Conservation (phyloP, 1,284 basidiomycete species). For the Fistulina hepatica region DNA sequence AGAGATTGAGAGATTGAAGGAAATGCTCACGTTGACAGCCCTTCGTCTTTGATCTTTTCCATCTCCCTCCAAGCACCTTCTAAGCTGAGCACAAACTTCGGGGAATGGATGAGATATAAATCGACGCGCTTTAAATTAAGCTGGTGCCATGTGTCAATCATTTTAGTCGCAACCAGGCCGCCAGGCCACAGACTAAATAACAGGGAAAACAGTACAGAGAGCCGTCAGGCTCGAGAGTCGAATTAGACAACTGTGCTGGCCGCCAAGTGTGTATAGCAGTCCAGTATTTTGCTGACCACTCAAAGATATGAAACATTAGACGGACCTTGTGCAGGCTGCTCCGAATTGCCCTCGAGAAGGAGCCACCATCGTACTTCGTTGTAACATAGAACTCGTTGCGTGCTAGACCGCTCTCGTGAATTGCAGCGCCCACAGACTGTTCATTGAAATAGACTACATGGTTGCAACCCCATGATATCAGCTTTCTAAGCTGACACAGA, state of each 20-base stretch:
- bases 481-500: background rate
- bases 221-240: background rate
- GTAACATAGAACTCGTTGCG: slow-evolving; percentile 38
- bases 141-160: too few species aligned
- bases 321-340: slow-evolving; percentile 48
- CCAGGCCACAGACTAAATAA: too few species aligned
- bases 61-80: slow-evolving; percentile 54
- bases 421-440: slow-evolving; percentile 34
- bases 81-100: slow-evolving; percentile 34
- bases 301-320: slow-evolving; percentile 1
- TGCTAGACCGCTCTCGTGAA: slow-evolving; percentile 35
- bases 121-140: slow-evolving; percentile 60
- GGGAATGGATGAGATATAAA: slow-evolving; percentile 59
- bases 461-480: background rate
- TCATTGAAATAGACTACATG: slow-evolving; percentile 34
- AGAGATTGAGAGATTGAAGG: background rate
- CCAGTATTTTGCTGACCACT: too few species aligned
- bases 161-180: too few species aligned
- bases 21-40: slow-evolving; percentile 48
- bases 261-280: too few species aligned
- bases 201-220: too few species aligned
- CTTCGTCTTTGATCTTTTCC: slow-evolving; percentile 51
- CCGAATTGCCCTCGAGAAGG: slow-evolving; percentile 39
- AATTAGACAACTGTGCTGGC: slow-evolving; percentile 1
- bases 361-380: slow-evolving; percentile 50